Evolutionary conservation across 2,329 filamentous ascomycete genomes (phyloP).

Genomic region (Chaetoscypha palmicola): DNA sequence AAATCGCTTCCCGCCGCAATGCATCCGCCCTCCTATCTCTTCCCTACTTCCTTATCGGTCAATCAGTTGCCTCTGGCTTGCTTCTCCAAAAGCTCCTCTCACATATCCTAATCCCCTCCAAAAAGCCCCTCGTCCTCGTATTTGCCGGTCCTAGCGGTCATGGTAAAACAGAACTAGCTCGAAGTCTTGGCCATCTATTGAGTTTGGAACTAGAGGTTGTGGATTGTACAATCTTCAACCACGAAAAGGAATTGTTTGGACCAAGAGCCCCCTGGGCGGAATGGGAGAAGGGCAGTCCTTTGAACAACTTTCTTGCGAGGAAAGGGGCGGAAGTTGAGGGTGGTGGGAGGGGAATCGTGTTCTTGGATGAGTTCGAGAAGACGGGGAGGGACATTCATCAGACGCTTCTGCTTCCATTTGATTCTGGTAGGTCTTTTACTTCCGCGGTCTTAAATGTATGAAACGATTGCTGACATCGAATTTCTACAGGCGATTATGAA

Average conservation of each 20-base stretch:
- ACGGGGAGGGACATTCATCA: constrained; percentile 33
- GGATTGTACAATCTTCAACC: constrained; percentile 35
- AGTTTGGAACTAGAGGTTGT: constrained; percentile 33
- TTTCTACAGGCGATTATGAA: constrained; percentile 29
- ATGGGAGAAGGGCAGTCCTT: constrained; percentile 32
- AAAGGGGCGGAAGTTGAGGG: too few species aligned
- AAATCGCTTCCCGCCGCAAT: constrained; percentile 24
- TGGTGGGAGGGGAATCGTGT: constrained; percentile 37
- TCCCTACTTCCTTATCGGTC: constrained; percentile 33
- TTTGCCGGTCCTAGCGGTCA: constrained; percentile 42
- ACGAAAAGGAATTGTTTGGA: constrained; percentile 38
- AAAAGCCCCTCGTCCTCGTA: constrained; percentile 34
- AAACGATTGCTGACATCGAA: background rate
- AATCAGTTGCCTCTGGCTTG: constrained; percentile 25
- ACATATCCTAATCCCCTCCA: constrained; percentile 27
- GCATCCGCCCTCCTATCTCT: constrained; percentile 29
- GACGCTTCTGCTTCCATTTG: constrained; percentile 38
- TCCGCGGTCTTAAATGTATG: too few species aligned
- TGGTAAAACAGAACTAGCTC: constrained; percentile 43
- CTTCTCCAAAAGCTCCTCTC: constrained; percentile 27
- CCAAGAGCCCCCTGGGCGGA: constrained; percentile 32
- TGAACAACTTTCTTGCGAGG: constrained; percentile 46
- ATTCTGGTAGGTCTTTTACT: constrained; percentile 32
- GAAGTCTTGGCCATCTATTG: constrained; percentile 35
- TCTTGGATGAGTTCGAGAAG: constrained; percentile 44